phyloP scores from a whole-genome alignment of 176 grass and related monocot genomes.

The Lolium multiflorum region DNA sequence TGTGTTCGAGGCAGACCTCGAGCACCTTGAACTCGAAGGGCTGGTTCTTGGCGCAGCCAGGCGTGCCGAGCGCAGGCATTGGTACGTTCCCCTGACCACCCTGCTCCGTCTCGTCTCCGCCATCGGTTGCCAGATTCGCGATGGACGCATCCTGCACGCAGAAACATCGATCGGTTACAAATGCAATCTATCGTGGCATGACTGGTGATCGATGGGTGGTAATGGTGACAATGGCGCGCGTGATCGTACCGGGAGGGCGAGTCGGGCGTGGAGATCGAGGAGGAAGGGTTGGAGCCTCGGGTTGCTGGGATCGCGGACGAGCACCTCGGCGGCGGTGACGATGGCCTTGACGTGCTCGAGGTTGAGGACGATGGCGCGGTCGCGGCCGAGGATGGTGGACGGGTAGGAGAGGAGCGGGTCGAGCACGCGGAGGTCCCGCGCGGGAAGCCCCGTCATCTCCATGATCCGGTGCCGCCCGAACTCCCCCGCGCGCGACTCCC shows the following conservation, averaged over 20 bases:
- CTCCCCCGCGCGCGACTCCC: constrained; percentile 51
- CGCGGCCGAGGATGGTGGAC: constrained; percentile 82
- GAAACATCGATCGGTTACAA: not conserved
- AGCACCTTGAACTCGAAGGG: constrained; percentile 81
- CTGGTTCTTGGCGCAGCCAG: constrained; percentile 42
- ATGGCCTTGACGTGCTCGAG: constrained; percentile 84
- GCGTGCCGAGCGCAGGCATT: not conserved
- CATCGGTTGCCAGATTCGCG: constrained; percentile 1
- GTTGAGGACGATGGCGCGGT: constrained; percentile 81
- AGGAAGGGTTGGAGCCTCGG: constrained; percentile 57
- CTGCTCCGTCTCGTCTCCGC: constrained; percentile 11
- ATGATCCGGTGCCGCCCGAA: constrained; percentile 81
- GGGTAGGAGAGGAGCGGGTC: constrained; percentile 84
- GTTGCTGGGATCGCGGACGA: constrained; percentile 64
- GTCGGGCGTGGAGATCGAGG: constrained; percentile 61
- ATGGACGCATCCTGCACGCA: constrained; percentile 27
- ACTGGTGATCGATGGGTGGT: not conserved
- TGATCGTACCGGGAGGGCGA: constrained; percentile 39
- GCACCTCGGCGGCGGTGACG: constrained; percentile 76
- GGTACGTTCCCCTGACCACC: not conserved
- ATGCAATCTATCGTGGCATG: not conserved
- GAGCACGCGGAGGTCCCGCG: constrained; percentile 80
- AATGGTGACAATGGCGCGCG: not conserved
- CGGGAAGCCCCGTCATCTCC: constrained; percentile 78
- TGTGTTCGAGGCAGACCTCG: constrained; percentile 72